Evolutionary conservation across 129 eudicot genomes (phyloP).

Genomic region (sunflower (Helianthus annuus)): HanXRQr2.0-SUNRISE NC_035439.2:148881665-148882164

Average conservation of each 20-base stretch:
- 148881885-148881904: slow-evolving; percentile 33
- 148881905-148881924: slow-evolving; percentile 58
- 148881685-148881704: no score
- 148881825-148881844: slow-evolving; percentile 43
- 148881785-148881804: no score
- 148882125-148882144: neutral
- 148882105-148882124: neutral
- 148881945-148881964: slow-evolving; percentile 37
- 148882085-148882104: slow-evolving; percentile 64
- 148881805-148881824: no score
- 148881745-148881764: no score
- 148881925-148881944: slow-evolving; percentile 44
- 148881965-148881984: slow-evolving; percentile 62
- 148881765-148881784: no score
- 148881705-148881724: no score
- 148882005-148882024: neutral
- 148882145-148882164: neutral
- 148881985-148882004: neutral
- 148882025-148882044: slow-evolving; percentile 76
- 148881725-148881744: no score
- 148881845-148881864: slow-evolving; percentile 83
- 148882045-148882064: slow-evolving; percentile 85
- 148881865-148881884: slow-evolving; percentile 44
- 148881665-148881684: no score
- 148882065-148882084: slow-evolving; percentile 80